Conservation (phyloP, 371 early-diverging fungal genomes). For the Mucor piriformis region DNA sequence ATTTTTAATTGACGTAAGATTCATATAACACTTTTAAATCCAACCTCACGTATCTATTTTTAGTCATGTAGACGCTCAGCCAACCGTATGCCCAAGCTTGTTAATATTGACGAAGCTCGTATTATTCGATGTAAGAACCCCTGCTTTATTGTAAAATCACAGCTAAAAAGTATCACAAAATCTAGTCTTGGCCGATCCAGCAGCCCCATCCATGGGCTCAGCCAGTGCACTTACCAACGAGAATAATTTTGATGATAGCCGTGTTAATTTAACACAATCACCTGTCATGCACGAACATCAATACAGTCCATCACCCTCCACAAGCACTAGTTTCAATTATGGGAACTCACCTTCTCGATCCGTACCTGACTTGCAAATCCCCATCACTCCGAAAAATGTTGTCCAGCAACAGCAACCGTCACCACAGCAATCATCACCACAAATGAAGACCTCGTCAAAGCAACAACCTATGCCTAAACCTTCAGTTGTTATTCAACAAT, state of each 20-base stretch:
- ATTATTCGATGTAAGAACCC: conserved; percentile 39
- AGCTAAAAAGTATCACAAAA: background rate
- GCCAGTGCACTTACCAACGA: background rate
- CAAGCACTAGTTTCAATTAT: conserved; percentile 6
- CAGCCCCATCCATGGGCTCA: conserved; percentile 24
- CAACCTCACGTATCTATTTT: too few species aligned
- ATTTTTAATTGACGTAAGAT: conserved; percentile 48
- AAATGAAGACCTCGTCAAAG: background rate
- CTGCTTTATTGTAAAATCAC: background rate
- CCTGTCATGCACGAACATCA: background rate
- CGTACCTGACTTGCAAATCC: conserved; percentile 3
- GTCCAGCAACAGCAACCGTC: background rate
- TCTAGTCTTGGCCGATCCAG: conserved; percentile 28
- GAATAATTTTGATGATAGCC: background rate
- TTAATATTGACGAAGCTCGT: conserved; percentile 51
- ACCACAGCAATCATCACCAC: background rate
- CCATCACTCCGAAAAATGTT: conserved; percentile 8
- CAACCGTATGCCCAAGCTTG: conserved; percentile 42
- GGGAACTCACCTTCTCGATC: background rate
- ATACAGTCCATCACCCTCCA: conserved; percentile 21
- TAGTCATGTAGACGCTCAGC: conserved; percentile 46
- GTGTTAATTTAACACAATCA: conserved; percentile 1
- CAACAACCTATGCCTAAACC: background rate
- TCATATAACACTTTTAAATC: background rate
- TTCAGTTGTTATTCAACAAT: conserved; percentile 3